phyloP scores from a whole-genome alignment of 75 land plant species.

The Sequoiadendron giganteum region DNA sequence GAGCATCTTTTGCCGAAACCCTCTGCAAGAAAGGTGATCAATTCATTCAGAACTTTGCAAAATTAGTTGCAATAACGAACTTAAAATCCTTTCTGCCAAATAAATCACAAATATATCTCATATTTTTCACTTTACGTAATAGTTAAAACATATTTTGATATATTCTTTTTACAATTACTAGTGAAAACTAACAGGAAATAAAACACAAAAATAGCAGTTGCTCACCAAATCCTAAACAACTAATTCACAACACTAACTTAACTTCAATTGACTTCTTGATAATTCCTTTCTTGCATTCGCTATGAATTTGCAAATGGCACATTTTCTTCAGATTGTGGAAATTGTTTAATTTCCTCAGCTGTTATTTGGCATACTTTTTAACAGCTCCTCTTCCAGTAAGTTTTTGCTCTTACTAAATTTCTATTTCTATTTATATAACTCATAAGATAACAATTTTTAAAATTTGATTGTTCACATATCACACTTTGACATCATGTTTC shows the following conservation, averaged over 20 bases:
- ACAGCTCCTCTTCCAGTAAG: neutral
- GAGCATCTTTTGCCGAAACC: conserved; percentile 91
- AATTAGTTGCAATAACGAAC: neutral
- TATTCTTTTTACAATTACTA: neutral
- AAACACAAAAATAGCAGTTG: neutral
- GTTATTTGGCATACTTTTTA: neutral
- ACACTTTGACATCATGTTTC: too few species aligned
- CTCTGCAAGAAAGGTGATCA: conserved; percentile 41
- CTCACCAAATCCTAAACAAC: neutral
- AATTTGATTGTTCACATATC: neutral
- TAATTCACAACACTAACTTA: neutral
- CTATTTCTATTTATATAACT: neutral
- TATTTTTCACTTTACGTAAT: neutral
- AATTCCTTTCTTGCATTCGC: neutral
- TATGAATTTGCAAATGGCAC: neutral
- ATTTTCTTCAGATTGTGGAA: neutral
- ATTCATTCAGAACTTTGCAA: neutral
- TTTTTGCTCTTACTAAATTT: too few species aligned
- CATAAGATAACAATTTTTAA: neutral
- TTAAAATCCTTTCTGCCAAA: too few species aligned
- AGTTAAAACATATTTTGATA: neutral
- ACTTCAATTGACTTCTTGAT: neutral
- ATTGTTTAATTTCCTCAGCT: neutral
- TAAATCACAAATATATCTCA: neutral
- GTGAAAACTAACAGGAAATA: too few species aligned